Conservation (phyloP, 2,329 filamentous ascomycete genomes). For the Aspergillus vadensis region DNA sequence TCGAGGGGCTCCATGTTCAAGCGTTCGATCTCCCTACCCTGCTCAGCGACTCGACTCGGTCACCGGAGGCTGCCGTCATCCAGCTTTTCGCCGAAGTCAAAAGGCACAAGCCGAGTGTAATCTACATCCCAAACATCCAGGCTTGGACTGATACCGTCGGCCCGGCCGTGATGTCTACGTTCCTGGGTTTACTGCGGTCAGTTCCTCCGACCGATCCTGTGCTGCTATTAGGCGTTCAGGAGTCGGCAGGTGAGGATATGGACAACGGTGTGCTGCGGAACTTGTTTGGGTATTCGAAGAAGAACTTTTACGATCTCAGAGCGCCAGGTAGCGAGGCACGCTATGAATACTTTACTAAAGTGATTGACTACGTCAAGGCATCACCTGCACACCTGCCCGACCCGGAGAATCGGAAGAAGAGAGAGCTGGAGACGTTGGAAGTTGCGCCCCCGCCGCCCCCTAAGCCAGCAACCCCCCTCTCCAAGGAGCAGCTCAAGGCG, state of each 20-base stretch:
- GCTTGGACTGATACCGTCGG: constrained; percentile 78
- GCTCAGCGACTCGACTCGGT: constrained; percentile 76
- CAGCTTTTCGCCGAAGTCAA: constrained; percentile 90
- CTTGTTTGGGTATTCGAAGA: constrained; percentile 81
- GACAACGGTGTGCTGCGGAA: constrained; percentile 68
- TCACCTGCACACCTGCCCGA: constrained; percentile 85
- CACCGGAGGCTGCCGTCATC: constrained; percentile 84
- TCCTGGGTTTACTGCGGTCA: constrained; percentile 76
- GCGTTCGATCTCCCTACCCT: constrained; percentile 89
- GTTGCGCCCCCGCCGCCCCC: constrained; percentile 73
- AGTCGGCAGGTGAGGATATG: constrained; percentile 65
- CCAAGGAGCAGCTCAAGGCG: constrained; percentile 77
- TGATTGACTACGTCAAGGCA: constrained; percentile 76
- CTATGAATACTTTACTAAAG: constrained; percentile 74
- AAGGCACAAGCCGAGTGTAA: constrained; percentile 91
- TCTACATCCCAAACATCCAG: constrained; percentile 89
- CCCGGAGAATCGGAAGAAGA: constrained; percentile 80
- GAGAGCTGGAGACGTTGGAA: constrained; percentile 74
- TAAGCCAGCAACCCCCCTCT: constrained; percentile 61
- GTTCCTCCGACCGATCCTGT: constrained; percentile 90
- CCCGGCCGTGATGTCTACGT: constrained; percentile 69
- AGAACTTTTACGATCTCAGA: constrained; percentile 71
- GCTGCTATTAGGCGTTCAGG: constrained; percentile 81
- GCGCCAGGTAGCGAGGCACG: constrained; percentile 66
- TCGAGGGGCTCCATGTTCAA: constrained; percentile 93